Base-by-base conservation (phyloP, 805 yeast species). In the Gaillardinia entomophila region DNA sequence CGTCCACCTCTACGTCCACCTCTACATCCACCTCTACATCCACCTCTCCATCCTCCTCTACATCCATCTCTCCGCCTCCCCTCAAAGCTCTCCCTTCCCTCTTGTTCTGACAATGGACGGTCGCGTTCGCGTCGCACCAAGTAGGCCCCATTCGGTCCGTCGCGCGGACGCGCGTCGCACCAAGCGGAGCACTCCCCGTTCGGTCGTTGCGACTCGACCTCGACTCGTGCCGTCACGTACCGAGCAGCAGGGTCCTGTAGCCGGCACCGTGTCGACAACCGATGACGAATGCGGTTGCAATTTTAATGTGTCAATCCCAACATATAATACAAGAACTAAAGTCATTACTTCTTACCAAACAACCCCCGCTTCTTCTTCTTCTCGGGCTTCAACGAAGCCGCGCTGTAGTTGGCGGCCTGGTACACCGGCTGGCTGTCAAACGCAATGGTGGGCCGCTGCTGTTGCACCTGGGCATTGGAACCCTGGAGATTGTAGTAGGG, bases 301-400 rank as follows among this genome's bases (percentile, higher is more conserved):
- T n/a, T n/a, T n/a, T n/a, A n/a, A n/a, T n/a, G n/a, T n/a, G n/a
- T n/a, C n/a, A n/a, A n/a, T n/a, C n/a, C n/a, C n/a, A n/a, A n/a
- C n/a, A n/a, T n/a, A n/a, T n/a, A n/a, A n/a, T n/a, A n/a, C n/a
- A n/a, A n/a, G n/a, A n/a, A n/a, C n/a, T n/a, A n/a, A n/a, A n/a
- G n/a, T n/a, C n/a, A n/a, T n/a, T n/a, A n/a, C 53, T 71, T 73
- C 50, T 81, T 73, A 33, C 95, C 87, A 53, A 90, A 88, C 30
- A 86, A 59, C 4, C 92, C 87, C 64, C 74, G 71, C 45, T 50
- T 66, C 63, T 53, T 62, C 49, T 20, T 51, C 56, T 43, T 39
- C 40, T 37, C 68, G 43, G 54, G 71, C 37, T 51, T 56, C 49
- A 54, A 57, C 29, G 59, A 49, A 28, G 57, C 44, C 6, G 87